A percentile compares a stretch with the other conserved stretches of the same genome.
Conservation (phyloP, 164 flowering plant species). For the Chloranthus sessilifolius region DNA sequence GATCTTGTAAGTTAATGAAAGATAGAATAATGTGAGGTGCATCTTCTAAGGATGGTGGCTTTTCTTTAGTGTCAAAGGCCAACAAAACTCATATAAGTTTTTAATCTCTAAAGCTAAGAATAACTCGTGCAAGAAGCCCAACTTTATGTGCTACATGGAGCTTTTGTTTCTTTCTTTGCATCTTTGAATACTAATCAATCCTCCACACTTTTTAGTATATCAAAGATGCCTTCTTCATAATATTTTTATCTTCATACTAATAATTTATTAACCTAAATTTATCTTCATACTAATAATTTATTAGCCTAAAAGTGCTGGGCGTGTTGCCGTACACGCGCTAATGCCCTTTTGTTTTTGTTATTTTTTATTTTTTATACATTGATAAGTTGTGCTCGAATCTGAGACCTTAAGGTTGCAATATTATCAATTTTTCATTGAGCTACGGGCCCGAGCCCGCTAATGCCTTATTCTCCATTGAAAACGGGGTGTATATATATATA, state of each 20-base stretch:
- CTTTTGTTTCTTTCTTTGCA: constrained; percentile 12
- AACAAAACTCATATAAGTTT: background rate
- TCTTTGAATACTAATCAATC: constrained; percentile 14
- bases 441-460: too few relatives aligned
- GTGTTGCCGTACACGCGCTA: too few relatives aligned
- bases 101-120: constrained; percentile 21
- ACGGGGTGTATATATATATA: too few relatives aligned
- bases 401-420: too few relatives aligned
- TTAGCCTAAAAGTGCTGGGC: too few relatives aligned
- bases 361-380: too few relatives aligned
- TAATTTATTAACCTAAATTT: background rate
- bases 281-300: background rate
- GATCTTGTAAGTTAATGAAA: constrained; percentile 1
- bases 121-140: constrained; percentile 13
- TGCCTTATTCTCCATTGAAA: too few relatives aligned
- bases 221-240: constrained; percentile 13
- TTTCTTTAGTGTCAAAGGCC: constrained; percentile 3
- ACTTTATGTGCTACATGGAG: constrained; percentile 11
- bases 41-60: constrained; percentile 6
- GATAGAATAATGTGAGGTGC: constrained; percentile 15
- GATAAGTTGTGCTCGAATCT: too few relatives aligned
- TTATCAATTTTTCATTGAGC: too few relatives aligned
- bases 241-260: background rate
- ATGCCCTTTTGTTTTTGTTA: too few relatives aligned
- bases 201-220: constrained; percentile 1